Conservation (phyloP, 208 protist species). For the Leishmania major region DNA sequence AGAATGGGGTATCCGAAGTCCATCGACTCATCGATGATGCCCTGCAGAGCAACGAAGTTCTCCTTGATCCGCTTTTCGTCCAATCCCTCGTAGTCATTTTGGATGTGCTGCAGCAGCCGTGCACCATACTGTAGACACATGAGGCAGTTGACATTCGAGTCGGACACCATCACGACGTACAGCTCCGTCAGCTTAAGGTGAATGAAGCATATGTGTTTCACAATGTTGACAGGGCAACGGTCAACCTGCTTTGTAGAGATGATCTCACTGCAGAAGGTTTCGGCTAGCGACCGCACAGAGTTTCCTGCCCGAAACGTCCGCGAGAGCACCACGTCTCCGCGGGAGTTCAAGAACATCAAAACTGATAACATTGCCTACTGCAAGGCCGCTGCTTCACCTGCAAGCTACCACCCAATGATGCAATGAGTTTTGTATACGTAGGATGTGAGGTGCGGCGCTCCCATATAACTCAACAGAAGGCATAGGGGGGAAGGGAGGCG, state of each 20-base stretch:
- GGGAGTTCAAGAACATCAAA: constrained; percentile 89
- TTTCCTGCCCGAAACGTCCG: constrained; percentile 81
- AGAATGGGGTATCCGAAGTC: constrained; percentile 99
- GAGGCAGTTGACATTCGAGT: constrained; percentile 94
- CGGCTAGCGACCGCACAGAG: constrained; percentile 72
- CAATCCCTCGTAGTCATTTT: constrained; percentile 93
- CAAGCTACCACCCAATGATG: neutral
- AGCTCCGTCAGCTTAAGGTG: constrained; percentile 91
- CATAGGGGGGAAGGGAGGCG: neutral
- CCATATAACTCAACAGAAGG: neutral
- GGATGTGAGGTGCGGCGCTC: neutral
- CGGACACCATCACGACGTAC: constrained; percentile 93
- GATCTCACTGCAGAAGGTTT: constrained; percentile 91
- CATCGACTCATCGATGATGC: constrained; percentile 98
- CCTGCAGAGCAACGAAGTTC: constrained; percentile 97
- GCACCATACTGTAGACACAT: constrained; percentile 81
- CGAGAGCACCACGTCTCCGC: constrained; percentile 89
- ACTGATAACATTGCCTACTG: constrained; percentile 66
- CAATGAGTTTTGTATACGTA: neutral
- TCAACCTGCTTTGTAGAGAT: constrained; percentile 69
- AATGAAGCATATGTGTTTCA: constrained; percentile 90
- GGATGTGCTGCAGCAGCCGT: constrained; percentile 87
- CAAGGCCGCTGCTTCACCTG: neutral
- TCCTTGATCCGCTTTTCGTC: constrained; percentile 94
- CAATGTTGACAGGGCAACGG: constrained; percentile 89